phyloP scores from a whole-genome alignment of 2,329 filamentous ascomycete species.

The Dactylellina cionopaga region DNA sequence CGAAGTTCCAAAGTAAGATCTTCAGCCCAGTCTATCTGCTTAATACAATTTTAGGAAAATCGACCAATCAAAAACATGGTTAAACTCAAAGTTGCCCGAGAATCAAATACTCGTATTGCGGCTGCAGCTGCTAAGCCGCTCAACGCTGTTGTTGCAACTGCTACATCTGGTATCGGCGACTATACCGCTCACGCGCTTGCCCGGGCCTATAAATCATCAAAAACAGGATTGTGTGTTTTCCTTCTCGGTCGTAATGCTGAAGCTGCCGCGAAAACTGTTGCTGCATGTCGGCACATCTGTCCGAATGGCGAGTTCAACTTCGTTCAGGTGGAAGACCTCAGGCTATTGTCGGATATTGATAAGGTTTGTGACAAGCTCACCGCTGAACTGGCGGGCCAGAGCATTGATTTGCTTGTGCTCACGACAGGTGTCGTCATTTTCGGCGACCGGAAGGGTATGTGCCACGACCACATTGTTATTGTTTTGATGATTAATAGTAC shows the following conservation, averaged over 20 bases:
- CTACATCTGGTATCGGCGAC: neutral
- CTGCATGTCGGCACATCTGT: slow-evolving; percentile 57
- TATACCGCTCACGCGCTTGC: neutral
- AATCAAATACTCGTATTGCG: neutral
- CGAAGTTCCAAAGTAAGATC: neutral
- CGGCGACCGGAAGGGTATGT: slow-evolving; percentile 53
- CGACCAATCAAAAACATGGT: neutral
- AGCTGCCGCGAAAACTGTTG: slow-evolving; percentile 57
- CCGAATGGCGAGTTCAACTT: slow-evolving; percentile 59
- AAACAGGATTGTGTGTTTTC: slow-evolving; percentile 58
- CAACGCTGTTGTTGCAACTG: neutral
- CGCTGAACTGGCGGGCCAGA: slow-evolving; percentile 56
- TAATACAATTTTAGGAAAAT: neutral
- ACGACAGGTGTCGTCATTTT: slow-evolving; percentile 57
- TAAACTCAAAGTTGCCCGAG: neutral
- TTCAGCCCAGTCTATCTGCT: neutral
- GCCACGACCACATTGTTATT: neutral
- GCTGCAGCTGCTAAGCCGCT: neutral
- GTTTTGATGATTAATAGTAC: neutral
- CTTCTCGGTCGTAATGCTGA: slow-evolving; percentile 58
- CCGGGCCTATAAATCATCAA: neutral
- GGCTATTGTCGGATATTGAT: slow-evolving; percentile 59
- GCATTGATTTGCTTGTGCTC: slow-evolving; percentile 60
- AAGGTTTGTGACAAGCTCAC: slow-evolving; percentile 56
- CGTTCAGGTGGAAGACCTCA: slow-evolving; percentile 58